Conservation (phyloP, 805 yeast species). For the Priceomyces fermenticarens region DNA sequence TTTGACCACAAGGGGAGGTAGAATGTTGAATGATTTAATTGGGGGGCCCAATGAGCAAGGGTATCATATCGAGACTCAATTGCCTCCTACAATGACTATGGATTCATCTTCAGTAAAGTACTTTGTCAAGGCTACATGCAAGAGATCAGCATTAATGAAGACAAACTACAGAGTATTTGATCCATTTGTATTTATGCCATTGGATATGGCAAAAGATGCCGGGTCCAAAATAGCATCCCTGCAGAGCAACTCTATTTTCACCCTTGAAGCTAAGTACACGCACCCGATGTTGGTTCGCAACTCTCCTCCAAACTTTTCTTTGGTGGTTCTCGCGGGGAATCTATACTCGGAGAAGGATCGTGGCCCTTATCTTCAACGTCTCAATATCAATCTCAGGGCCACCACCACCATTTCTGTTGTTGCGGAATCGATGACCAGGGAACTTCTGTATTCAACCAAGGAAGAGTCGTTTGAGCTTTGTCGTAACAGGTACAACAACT, state of each 20-base stretch:
- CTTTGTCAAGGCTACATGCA: conserved; percentile 60
- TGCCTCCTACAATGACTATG: conserved; percentile 35
- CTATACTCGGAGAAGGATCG: conserved; percentile 29
- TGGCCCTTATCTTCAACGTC: conserved; percentile 41
- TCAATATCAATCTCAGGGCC: conserved; percentile 30
- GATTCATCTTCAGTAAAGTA: conserved; percentile 44
- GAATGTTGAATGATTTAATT: background rate
- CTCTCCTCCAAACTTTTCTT: conserved; percentile 31
- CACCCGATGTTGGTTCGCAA: conserved; percentile 49
- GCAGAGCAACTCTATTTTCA: conserved; percentile 39
- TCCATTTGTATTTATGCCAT: conserved; percentile 55
- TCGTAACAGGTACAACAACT: conserved; percentile 30
- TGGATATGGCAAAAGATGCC: conserved; percentile 32
- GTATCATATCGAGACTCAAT: conserved; percentile 26
- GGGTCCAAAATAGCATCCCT: too few relatives aligned
- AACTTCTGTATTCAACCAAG: conserved; percentile 24
- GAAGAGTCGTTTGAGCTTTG: conserved; percentile 26
- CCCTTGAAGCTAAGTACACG: conserved; percentile 48
- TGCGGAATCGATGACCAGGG: conserved; percentile 16
- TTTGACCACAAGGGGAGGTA: conserved; percentile 16
- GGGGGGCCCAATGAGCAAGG: too few relatives aligned
- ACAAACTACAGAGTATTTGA: conserved; percentile 43
- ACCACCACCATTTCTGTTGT: conserved; percentile 25
- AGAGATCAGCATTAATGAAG: conserved; percentile 47
- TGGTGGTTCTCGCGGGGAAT: conserved; percentile 31